Evolutionary conservation across 148 eudicot genomes (phyloP).

Genomic region (Camellia lanceoleosa): DNA sequence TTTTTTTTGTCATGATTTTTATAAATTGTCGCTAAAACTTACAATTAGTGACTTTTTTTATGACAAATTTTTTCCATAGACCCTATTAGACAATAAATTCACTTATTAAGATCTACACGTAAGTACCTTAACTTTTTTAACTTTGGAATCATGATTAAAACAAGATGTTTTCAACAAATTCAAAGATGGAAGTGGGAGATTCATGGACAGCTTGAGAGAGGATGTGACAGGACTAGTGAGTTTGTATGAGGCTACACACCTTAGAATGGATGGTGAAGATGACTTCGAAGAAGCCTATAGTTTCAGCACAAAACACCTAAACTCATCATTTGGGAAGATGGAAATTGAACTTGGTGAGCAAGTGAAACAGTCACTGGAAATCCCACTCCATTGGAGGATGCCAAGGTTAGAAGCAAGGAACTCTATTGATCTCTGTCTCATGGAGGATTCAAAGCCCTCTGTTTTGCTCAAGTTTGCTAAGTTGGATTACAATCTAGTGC

Average conservation of each 20-base stretch:
- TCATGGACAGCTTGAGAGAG: background rate
- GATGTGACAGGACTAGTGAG: background rate
- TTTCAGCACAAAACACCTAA: conserved; percentile 3
- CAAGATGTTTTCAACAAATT: conserved; percentile 12
- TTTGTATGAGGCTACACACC: conserved; percentile 14
- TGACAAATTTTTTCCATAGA: too few species aligned
- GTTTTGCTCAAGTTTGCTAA: conserved; percentile 1
- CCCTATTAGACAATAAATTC: too few species aligned
- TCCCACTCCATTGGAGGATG: conserved; percentile 16
- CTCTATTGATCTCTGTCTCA: background rate
- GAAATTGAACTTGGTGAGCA: background rate
- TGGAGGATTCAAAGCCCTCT: background rate
- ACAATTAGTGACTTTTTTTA: too few species aligned
- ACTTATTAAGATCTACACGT: too few species aligned
- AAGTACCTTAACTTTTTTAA: too few species aligned
- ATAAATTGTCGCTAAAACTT: too few species aligned
- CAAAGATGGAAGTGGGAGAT: conserved; percentile 5
- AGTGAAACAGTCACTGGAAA: conserved; percentile 6
- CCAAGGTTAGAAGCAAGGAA: conserved; percentile 6
- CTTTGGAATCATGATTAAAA: background rate
- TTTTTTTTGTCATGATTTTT: too few species aligned
- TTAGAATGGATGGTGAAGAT: background rate
- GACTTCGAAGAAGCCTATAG: conserved; percentile 16
- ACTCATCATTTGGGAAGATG: background rate
- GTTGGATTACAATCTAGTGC: conserved; percentile 22